Evolutionary conservation across 2,329 filamentous ascomycete genomes (phyloP), one percentile per base, ranked within the genome.

Genomic region (Hymenoscyphus scutula): DNA sequence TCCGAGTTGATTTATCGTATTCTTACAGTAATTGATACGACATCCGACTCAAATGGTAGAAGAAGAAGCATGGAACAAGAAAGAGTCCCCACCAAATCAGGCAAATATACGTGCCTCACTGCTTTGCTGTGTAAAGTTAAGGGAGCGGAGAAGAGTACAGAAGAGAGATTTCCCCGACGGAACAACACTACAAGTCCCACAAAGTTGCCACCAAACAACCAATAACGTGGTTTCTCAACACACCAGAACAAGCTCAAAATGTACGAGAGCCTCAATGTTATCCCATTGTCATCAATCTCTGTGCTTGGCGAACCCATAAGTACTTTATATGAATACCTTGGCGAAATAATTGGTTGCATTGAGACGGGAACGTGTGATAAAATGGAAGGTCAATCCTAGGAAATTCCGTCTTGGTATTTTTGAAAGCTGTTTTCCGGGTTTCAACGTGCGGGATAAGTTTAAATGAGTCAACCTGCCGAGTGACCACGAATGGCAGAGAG

Each of bases 131-230:
- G 19, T 3, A 10, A 25, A 7, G 13, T 11, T 23, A 13, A 25
- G 11, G 11, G 13, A 13, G 45, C 8, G 45, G 19, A 51, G 45
- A 51, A 51, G 17, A 45, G 6, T 11, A 23, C 45, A 51, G 45
- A 25, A 51, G 10, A 23, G 45, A 11, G 11, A 51, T 25, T 51
- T 51, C 45, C 13, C 45, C 45, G 45, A 5, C 45, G 45, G 45
- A 51, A 11, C 4, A 51, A 25, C 19, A 51, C 45, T 19, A 51
- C 25, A 51, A 23, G 19, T 58, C 25, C 41, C 25, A 51, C 27
- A 45, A 45, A 13, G 38, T 45, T n/a, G 56, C 56, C 11, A 45
- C 25, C 34, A 58, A 53, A 51, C 37, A 32, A 5, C 32, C 55
- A 23, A 51, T 51, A 23, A 13, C 19, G 13, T 7, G n/a, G 13